Conservation (phyloP, 306 rosid genomes). For the Rosa chinensis region DNA sequence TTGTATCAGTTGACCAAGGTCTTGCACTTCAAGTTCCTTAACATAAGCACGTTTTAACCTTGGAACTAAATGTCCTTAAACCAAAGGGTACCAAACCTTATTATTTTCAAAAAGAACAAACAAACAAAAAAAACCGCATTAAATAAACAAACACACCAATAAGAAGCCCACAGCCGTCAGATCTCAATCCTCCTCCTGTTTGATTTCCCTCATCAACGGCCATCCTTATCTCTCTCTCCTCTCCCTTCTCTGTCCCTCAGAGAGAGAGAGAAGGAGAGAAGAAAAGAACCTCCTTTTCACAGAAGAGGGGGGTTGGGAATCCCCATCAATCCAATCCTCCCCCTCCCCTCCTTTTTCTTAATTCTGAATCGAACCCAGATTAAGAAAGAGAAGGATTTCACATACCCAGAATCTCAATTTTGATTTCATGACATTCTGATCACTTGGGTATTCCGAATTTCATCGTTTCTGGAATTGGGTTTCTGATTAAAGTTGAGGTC, state of each 20-base stretch:
- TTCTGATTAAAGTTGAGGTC: neutral
- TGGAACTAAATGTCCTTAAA: neutral
- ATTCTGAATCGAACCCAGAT: constrained; percentile 1
- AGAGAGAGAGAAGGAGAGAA: constrained; percentile 21
- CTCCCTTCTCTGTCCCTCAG: constrained; percentile 28
- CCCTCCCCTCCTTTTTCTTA: constrained; percentile 29
- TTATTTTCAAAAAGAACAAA: neutral
- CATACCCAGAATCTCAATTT: neutral
- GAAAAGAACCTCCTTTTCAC: constrained; percentile 56
- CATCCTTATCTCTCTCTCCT: constrained; percentile 29
- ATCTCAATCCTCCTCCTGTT: constrained; percentile 36
- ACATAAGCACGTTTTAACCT: no score
- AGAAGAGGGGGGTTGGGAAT: constrained; percentile 43
- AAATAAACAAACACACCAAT: neutral
- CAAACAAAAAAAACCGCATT: constrained; percentile 11
- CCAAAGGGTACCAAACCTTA: neutral
- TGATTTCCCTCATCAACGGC: constrained; percentile 52
- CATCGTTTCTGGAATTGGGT: neutral
- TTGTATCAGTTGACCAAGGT: no score
- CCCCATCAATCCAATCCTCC: constrained; percentile 20
- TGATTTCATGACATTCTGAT: constrained; percentile 15
- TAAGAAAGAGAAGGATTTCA: neutral
- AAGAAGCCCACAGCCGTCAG: constrained; percentile 40
- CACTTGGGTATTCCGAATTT: constrained; percentile 2
- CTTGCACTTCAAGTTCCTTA: no score